Evolutionary conservation across 2,329 filamentous ascomycete genomes (phyloP), one percentile per base, ranked within the genome.

Genomic region (Fusarium sp.): DNA sequence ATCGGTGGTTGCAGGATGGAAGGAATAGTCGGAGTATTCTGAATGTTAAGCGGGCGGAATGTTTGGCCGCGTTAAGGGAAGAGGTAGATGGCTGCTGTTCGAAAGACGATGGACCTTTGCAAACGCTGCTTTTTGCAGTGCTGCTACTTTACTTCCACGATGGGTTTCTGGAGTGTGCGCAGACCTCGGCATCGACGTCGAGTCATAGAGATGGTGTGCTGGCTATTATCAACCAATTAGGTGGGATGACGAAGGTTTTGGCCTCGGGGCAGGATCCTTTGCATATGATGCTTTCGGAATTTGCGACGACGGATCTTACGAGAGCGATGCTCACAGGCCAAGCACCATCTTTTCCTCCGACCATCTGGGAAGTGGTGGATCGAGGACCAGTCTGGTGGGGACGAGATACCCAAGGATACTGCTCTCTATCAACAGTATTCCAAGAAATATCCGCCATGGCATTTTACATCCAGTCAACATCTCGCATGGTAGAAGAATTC

Each of bases 371-470:
- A 30, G 74, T 76, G 5, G 80, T 83, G 40, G 80, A 81, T 6
- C 72, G 77, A 23, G 78, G 78, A 1, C 78, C 80, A 12, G 77
- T 81, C 2, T 84, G 82, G 82, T 84, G 82, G 82, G 81, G 78
- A 9, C 75, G 71, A 42, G 78, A 81, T 45, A 79, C 77, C 0
- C 67, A 78, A 11, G 75, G 77, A 0, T 76, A 78, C 12, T 77
- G 77, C 42, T 79, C 79, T 0, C 58, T 82, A 1, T 79, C 79
- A 0, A 72, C 74, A 0, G 78, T 81, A 7, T 79, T 81, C 2
- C 72, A 78, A 7, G 68, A 78, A n/a, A 76, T 78, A 18, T 73
- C 75, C 1, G 63, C 53, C 20, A 75, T 79, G 66, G 74, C 76
- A 1, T 75, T 75, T 25, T 79, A 78, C 43, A 68, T 77, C 0